A percentile compares a stretch with the other conserved stretches of the same genome.
Conservation (phyloP, 352 stramenopile genomes). For the Phytophthora hybrid region DNA sequence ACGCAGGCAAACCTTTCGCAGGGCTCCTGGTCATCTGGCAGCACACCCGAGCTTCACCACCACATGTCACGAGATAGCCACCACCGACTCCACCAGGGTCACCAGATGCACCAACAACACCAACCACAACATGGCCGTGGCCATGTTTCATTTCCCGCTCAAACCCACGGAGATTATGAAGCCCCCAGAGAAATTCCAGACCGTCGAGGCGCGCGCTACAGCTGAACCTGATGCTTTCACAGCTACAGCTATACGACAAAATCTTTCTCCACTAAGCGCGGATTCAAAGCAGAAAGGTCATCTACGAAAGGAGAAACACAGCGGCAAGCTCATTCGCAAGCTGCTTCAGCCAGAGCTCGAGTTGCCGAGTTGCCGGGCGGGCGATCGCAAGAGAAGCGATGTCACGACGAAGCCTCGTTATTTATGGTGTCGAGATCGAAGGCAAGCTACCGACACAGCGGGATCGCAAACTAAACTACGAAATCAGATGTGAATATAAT, state of each 20-base stretch:
- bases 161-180: slow-evolving; percentile 41
- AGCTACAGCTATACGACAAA: not conserved
- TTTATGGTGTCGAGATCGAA: slow-evolving; percentile 44
- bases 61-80: slow-evolving; percentile 37
- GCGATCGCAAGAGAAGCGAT: slow-evolving; percentile 3
- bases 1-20: slow-evolving; percentile 51
- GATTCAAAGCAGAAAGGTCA: slow-evolving; percentile 10
- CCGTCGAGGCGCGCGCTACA: slow-evolving; percentile 33
- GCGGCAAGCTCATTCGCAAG: not conserved
- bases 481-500: slow-evolving; percentile 21
- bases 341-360: slow-evolving; percentile 1
- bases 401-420: slow-evolving; percentile 34
- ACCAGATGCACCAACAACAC: slow-evolving; percentile 21
- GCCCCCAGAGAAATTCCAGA: slow-evolving; percentile 27
- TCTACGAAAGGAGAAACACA: slow-evolving; percentile 7
- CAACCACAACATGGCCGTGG: slow-evolving; percentile 15
- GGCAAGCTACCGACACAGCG: slow-evolving; percentile 20
- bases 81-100: slow-evolving; percentile 22
- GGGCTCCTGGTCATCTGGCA: slow-evolving; percentile 48
- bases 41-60: slow-evolving; percentile 30
- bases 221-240: slow-evolving; percentile 19
- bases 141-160: slow-evolving; percentile 16
- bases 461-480: slow-evolving; percentile 4
- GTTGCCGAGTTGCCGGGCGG: too few relatives aligned
- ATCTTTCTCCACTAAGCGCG: slow-evolving; percentile 7